Percentiles rank a stretch among this genome's conserved stretches.
phyloP scores from a whole-genome alignment of 352 stramenopile genomes.

The Phytopythium aichiense region DNA sequence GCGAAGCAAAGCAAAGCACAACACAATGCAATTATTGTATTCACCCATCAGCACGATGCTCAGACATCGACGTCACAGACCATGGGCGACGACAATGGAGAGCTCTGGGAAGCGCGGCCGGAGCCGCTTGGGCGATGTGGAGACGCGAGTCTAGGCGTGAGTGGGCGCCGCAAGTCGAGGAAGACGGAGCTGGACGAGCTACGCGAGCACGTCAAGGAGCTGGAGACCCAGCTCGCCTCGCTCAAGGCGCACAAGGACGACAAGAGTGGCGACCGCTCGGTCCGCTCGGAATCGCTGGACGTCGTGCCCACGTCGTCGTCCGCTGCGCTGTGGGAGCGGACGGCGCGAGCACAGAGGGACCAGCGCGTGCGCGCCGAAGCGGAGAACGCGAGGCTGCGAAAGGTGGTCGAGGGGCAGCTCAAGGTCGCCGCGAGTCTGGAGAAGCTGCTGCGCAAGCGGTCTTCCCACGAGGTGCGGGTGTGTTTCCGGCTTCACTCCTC shows the following conservation, averaged over 20 bases:
- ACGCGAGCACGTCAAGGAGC: slow-evolving; percentile 19
- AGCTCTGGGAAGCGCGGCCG: no score
- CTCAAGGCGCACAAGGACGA: slow-evolving; percentile 8
- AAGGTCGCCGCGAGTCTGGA: slow-evolving; percentile 23
- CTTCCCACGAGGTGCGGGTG: slow-evolving; percentile 8
- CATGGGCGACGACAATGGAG: not conserved
- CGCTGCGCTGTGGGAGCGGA: slow-evolving; percentile 25
- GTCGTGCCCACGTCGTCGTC: not conserved
- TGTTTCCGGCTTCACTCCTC: not conserved
- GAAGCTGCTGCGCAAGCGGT: slow-evolving; percentile 23
- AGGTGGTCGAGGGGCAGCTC: slow-evolving; percentile 22
- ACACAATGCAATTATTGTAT: no score
- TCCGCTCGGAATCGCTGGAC: no score
- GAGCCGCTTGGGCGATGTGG: not conserved
- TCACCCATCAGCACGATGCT: no score
- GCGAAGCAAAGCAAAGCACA: no score
- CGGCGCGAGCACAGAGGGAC: slow-evolving; percentile 28
- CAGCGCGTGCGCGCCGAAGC: slow-evolving; percentile 28
- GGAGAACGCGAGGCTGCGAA: slow-evolving; percentile 29
- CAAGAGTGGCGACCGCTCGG: not conserved
- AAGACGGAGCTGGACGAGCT: slow-evolving; percentile 28
- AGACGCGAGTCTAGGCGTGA: not conserved
- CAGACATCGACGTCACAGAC: no score
- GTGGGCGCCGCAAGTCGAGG: slow-evolving; percentile 12
- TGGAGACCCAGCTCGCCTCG: slow-evolving; percentile 19